Conservation (phyloP, 2,329 filamentous ascomycete species). For the Botryotinia calthae region DNA sequence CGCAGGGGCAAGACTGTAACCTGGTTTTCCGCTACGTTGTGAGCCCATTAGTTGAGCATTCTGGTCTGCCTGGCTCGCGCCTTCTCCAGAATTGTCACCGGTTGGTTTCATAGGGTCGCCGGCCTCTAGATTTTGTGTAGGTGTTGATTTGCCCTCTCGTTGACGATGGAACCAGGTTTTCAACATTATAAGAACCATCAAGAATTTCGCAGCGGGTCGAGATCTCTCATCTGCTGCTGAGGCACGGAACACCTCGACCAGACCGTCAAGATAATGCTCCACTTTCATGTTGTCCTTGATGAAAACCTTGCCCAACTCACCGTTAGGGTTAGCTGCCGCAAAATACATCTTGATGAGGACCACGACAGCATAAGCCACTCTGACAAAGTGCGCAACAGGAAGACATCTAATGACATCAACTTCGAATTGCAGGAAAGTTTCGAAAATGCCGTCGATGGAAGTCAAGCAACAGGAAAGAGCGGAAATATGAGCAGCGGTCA, state of each 20-base stretch:
- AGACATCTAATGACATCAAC: constrained; percentile 48
- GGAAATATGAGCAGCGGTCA: constrained; percentile 46
- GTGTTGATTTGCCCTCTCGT: constrained; percentile 31
- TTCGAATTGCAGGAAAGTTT: constrained; percentile 50
- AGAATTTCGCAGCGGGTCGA: constrained; percentile 66
- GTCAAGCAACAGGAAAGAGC: constrained; percentile 52
- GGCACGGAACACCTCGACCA: constrained; percentile 65
- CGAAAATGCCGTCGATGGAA: constrained; percentile 53
- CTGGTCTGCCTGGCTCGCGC: constrained; percentile 2
- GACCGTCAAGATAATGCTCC: constrained; percentile 64
- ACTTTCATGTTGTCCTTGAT: constrained; percentile 64
- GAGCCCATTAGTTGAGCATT: background rate
- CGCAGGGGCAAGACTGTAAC: constrained; percentile 35
- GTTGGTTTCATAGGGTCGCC: background rate
- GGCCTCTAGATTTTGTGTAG: background rate
- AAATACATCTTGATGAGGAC: constrained; percentile 61
- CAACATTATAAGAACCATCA: constrained; percentile 68
- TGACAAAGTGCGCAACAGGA: constrained; percentile 51
- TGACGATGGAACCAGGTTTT: constrained; percentile 55
- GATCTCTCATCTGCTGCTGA: constrained; percentile 63
- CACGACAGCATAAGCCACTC: constrained; percentile 55
- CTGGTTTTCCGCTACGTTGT: constrained; percentile 26
- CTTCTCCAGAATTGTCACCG: background rate
- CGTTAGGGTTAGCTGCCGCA: constrained; percentile 58
- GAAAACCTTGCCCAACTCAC: constrained; percentile 68